Evolutionary conservation across 768 basidiomycete species (phyloP), one percentile per base, ranked within the genome.

Genomic region (Mycena latifolia): DNA sequence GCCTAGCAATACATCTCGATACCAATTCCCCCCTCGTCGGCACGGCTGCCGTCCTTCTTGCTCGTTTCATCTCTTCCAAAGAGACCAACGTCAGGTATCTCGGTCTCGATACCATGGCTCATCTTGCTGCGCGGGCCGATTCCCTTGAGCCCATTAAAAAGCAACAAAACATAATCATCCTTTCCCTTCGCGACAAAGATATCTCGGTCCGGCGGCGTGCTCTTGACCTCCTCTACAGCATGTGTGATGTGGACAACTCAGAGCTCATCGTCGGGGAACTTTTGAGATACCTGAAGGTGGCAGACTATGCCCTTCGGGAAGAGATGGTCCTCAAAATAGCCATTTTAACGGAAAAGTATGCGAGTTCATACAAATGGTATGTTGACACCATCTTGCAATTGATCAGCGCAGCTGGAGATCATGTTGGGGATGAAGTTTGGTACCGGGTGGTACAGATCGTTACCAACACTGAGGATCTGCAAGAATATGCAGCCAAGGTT

Each of bases 271-370:
- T 99, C 35, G 96, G 93, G 39, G 97, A 99, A 78, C 85, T 99
- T 20, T 82, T 99, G 60, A 89, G 93, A 61, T 99, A 98, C 77
- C 88, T 99, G 63, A 89, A 89, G 75, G 89, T 98, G n/a, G 98
- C 98, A 9, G 98, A 99, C 77, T 99, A 98, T 72, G 95, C 91
- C 18, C 83, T 99, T 33, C 86, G 98, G 47, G 98, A 99, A 80
- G 96, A 99, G 78, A 96, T 99, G 96, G 98, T 99, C 2, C 85
- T 99, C 59, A 99, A 99, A 79, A 97, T 99, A 61, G 98, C 98
- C 45, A 96, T 99, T 67, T 83, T 98, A 65, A 99, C 98, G n/a
- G 98, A 99, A 77, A 95, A 98, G 80, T 98, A 98, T 74, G 98
- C 98, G 25, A 92, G 88, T 61, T 98, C 94, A 59, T 98, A 97